Base-by-base conservation (phyloP, 2,329 filamentous ascomycete genomes). In the Tolypocladium inflatum region DNA sequence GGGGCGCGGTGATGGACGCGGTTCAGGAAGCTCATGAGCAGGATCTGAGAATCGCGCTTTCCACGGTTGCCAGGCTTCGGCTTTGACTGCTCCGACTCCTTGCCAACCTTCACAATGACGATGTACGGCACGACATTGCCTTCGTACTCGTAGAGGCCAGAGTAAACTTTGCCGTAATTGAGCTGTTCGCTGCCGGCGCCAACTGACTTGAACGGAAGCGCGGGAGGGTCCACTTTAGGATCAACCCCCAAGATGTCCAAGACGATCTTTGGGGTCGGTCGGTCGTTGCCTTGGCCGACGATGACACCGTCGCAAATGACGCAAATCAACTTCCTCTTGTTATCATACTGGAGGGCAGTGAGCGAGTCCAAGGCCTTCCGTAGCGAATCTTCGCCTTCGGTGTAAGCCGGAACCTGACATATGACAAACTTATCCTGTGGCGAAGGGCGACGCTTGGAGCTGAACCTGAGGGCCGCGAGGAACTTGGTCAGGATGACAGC, bases 381-480 rank as follows among this genome's bases (percentile, higher is more conserved):
- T 10, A 99, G 78, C 4, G 92, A 93, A 67, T 99, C 94, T 78
- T 99, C 94, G 66, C 91, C 94, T 78, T 99, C 94, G 0, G 94
- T 99, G 70, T 99, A 99, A 6, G 94, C 94, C 11, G 94, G 94
- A 38, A 99, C 91, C 73, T 97, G 91, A 74, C 94, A 97, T 64
- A 99, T 97, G 66, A 99, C 92, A 67, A 99, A 99, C 71, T 97
- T 99, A 74, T 99, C 94, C 73, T 97, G 94, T 42, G 91, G 89
- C 7, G 89, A 82, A 3, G 94, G 94, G 21, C 90, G 87, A 59
- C 90, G 85, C 77, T 97, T 97, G 6, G 91, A 91, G 52, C 93
- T 92, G 60, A 99, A 90, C 68, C 97, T 94, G 48, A 99, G 80
- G 15, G 94, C 94, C 56, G 94, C 86, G 68, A 99, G 72, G 76